Evolutionary conservation across 2,329 filamentous ascomycete genomes (phyloP), one percentile per base, ranked within the genome.

Genomic region (Calonectria hawksworthii): DNA sequence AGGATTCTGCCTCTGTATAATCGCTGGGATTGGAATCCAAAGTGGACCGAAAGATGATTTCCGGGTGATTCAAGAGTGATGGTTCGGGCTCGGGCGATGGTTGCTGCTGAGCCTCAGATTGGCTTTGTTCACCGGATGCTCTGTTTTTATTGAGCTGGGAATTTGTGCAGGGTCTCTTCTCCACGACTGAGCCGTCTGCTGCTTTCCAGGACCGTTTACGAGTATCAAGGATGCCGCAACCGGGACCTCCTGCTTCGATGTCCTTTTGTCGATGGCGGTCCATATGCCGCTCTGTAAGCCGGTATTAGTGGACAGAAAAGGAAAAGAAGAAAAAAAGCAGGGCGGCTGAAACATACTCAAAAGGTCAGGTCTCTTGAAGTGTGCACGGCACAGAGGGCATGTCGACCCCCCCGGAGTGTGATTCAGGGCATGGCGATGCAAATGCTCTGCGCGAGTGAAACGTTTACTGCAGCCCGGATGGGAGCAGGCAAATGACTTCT

Each of bases 331-430:
- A n/a, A 26, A 21, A 61, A 32, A n/a, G 9, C 26, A 10, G 41
- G 32, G 16, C n/a, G 30, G 56, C 56, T 28, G 38, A 13, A 38
- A 80, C 73, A 64, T 67, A 82, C 76, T 79, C 71, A 83, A 75
- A 52, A 93, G 83, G 82, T 93, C 92, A 32, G 88, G 89, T 56
- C 92, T 87, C 78, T 91, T 90, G 82, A 93, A 93, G 79, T 92
- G 90, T 34, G 90, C 90, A 72, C 88, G 87, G 76, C 92, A 93
- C 78, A 91, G 85, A 65, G 88, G 83, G 79, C 92, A 93, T 4
- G 90, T 92, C 74, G 87, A 88, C 54, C 89, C 88, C 0, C 87
- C 87, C 36, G 86, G 84, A n/a, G 86, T 85, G 78, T 92, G 91
- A 77, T 92, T 92, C 67, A 92, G 83, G 28, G 88, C 86, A 82